Percentiles rank a stretch among this genome's conserved stretches.
These are phyloP conservation scores for Kappamyces sp. DNA, from an alignment of 192 early-diverging fungal species.

Conservation along the genomic window DNA sequence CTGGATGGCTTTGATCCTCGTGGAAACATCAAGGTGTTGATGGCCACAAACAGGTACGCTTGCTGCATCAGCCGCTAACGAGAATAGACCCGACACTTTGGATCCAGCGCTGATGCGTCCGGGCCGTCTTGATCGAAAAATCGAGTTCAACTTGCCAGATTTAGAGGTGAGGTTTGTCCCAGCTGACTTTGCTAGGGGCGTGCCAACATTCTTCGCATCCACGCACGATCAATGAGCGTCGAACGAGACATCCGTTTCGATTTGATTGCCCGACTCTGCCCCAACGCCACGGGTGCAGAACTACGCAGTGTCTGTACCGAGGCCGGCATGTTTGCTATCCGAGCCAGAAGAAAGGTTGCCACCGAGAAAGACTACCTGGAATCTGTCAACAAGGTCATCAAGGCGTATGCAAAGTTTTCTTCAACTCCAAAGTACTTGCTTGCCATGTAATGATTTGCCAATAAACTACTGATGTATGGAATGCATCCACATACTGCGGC, in stretches of 20 bases:
- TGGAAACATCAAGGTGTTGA: conserved; percentile 99
- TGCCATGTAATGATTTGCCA: conserved; percentile 24
- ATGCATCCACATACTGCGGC: too few species aligned
- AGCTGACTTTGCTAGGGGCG: conserved; percentile 59
- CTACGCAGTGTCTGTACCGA: conserved; percentile 98
- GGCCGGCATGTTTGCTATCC: conserved; percentile 99
- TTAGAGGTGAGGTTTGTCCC: conserved; percentile 51
- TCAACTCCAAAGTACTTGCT: conserved; percentile 86
- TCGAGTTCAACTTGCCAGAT: conserved; percentile 96
- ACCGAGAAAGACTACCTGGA: conserved; percentile 99
- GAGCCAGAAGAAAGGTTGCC: conserved; percentile 95
- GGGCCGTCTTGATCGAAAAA: conserved; percentile 96
- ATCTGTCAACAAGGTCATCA: conserved; percentile 99
- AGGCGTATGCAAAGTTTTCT: conserved; percentile 97
- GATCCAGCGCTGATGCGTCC: conserved; percentile 97
- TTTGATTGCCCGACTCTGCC: conserved; percentile 94
- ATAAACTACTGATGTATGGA: too few species aligned
- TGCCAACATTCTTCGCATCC: conserved; percentile 97
- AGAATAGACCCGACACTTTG: conserved; percentile 81
- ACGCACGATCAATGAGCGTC: conserved; percentile 97
- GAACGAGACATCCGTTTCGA: conserved; percentile 99
- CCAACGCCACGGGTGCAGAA: conserved; percentile 98
- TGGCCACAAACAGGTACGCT: conserved; percentile 87
- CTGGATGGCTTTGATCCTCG: conserved; percentile 98
- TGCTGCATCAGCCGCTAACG: neutral